A percentile compares a stretch with the other conserved stretches of the same genome.
Evolutionary conservation across 2,329 filamentous ascomycete genomes (phyloP).

Genomic region (Aspergillus sp.): DNA sequence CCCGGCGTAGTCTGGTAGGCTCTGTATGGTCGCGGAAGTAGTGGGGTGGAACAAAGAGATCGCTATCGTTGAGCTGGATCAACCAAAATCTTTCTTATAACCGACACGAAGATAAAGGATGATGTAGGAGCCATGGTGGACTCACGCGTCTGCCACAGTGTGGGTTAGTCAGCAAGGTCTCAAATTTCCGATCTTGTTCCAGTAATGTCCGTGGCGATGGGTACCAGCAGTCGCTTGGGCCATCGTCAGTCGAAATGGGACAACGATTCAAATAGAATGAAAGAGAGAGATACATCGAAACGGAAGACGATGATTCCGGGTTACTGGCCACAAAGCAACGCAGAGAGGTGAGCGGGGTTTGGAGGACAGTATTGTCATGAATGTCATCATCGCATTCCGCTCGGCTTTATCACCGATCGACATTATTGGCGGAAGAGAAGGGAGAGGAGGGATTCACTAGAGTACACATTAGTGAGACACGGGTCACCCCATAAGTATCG

Average conservation of each 20-base stretch:
- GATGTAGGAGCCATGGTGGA: background rate
- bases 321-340: background rate
- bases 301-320: background rate
- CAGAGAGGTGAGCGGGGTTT: slow-evolving; percentile 17
- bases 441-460: background rate
- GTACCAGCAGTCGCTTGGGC: background rate
- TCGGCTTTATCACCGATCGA: background rate
- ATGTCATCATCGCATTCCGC: slow-evolving; percentile 10
- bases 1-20: background rate
- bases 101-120: background rate
- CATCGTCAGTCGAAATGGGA: background rate
- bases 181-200: background rate
- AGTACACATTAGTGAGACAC: background rate
- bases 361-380: slow-evolving; percentile 2
- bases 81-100: no score
- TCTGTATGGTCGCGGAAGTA: background rate
- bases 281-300: background rate
- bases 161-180: background rate
- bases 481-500: background rate
- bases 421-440: background rate
- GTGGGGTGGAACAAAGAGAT: background rate
- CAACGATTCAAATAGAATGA: background rate
- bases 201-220: background rate
- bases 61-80: background rate
- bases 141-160: background rate